These are phyloP conservation scores for Pneumocystis carinii DNA, from an alignment of 1,139 yeast genomes.

Conservation along the genomic window DNA sequence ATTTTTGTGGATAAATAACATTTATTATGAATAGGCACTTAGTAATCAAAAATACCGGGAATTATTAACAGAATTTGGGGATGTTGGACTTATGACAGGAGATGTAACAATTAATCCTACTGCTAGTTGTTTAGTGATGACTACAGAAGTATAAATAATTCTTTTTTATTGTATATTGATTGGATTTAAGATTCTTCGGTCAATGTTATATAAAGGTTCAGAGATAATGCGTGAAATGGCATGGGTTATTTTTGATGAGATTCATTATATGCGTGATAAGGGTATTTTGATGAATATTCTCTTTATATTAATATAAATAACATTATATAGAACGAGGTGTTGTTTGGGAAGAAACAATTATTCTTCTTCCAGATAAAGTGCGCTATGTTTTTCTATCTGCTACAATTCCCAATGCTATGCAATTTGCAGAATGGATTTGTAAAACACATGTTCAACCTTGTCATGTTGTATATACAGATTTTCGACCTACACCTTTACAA, in stretches of 20 bases:
- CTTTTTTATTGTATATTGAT: slow-evolving; percentile 52
- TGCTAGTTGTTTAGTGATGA: slow-evolving; percentile 94
- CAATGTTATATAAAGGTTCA: slow-evolving; percentile 91
- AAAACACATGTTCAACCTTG: slow-evolving; percentile 91
- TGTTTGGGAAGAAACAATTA: slow-evolving; percentile 98
- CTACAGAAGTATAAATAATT: slow-evolving; percentile 48
- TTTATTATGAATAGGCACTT: slow-evolving; percentile 23
- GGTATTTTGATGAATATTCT: background rate
- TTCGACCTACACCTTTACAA: slow-evolving; percentile 96
- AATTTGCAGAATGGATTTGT: slow-evolving; percentile 97
- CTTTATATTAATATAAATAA: slow-evolving; percentile 51
- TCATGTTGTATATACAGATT: slow-evolving; percentile 95
- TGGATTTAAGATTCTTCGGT: slow-evolving; percentile 44
- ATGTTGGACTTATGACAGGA: slow-evolving; percentile 95
- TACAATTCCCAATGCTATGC: slow-evolving; percentile 95
- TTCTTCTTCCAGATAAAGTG: slow-evolving; percentile 87
- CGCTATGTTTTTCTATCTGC: slow-evolving; percentile 81
- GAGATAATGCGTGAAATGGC: slow-evolving; percentile 88
- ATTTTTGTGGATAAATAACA: background rate
- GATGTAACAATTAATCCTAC: slow-evolving; percentile 95
- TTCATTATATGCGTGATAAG: slow-evolving; percentile 80
- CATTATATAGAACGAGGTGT: slow-evolving; percentile 68
- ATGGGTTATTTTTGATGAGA: slow-evolving; percentile 93
- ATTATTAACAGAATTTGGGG: slow-evolving; percentile 78
- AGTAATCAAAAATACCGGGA: slow-evolving; percentile 95